Conservation (phyloP, 1,284 basidiomycete genomes). For the Prillingera fragicola region DNA sequence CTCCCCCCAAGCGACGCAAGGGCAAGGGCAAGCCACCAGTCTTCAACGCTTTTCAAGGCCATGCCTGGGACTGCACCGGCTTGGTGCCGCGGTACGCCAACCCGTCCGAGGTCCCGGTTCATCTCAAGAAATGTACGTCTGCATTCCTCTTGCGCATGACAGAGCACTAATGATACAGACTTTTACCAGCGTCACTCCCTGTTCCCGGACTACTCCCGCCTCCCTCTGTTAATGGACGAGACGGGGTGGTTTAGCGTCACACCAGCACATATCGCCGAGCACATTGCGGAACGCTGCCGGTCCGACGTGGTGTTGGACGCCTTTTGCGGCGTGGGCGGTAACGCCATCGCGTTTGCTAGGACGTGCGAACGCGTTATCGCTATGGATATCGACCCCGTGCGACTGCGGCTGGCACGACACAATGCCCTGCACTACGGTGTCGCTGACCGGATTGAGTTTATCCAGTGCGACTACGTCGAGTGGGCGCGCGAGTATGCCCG, state of each 20-base stretch:
- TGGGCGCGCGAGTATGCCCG: conserved; percentile 63
- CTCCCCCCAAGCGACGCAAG: conserved; percentile 4
- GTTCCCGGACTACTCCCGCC: conserved; percentile 71
- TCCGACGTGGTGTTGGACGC: conserved; percentile 69
- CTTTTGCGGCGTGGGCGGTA: conserved; percentile 96
- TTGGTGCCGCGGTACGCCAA: conserved; percentile 65
- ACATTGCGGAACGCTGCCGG: conserved; percentile 85
- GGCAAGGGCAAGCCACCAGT: conserved; percentile 12
- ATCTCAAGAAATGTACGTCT: conserved; percentile 71
- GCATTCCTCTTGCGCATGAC: neutral
- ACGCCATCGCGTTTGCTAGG: conserved; percentile 92
- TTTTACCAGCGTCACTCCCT: conserved; percentile 74
- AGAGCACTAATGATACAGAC: conserved; percentile 53
- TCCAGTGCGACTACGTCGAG: conserved; percentile 76
- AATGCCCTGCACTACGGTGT: conserved; percentile 93
- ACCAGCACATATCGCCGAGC: conserved; percentile 81
- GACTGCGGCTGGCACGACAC: conserved; percentile 79
- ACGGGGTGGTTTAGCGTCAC: conserved; percentile 98
- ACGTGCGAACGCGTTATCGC: conserved; percentile 93
- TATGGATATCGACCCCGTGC: conserved; percentile 75
- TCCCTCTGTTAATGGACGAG: conserved; percentile 49
- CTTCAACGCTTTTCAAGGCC: conserved; percentile 19
- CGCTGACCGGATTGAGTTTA: conserved; percentile 85
- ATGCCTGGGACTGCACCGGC: conserved; percentile 58
- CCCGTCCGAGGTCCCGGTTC: conserved; percentile 61